These are phyloP conservation scores for Marasmius oreades DNA, from an alignment of 1,284 basidiomycete species.

Conservation along the genomic window DNA sequence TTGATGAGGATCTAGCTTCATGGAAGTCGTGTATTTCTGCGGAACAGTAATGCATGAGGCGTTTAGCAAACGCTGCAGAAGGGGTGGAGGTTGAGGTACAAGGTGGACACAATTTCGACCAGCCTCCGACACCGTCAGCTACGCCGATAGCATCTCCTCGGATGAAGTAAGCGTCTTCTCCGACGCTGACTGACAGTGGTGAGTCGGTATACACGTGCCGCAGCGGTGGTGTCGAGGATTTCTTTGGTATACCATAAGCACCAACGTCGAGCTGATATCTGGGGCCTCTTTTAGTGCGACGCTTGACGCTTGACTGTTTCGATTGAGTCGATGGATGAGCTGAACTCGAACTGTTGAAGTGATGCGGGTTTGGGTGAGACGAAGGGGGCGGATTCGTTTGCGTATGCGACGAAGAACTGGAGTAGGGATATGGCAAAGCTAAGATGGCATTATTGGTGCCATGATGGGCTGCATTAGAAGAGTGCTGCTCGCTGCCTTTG, in stretches of 20 bases:
- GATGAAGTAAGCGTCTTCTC: conserved; percentile 86
- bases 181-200: conserved; percentile 65
- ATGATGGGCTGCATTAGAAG: background rate
- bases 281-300: background rate
- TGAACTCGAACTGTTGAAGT: background rate
- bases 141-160: conserved; percentile 82
- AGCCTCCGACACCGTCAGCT: conserved; percentile 88
- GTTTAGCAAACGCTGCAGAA: conserved; percentile 78
- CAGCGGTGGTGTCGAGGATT: conserved; percentile 1
- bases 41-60: conserved; percentile 84
- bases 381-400: background rate
- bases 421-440: background rate
- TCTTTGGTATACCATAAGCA: conserved; percentile 68
- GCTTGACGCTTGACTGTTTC: background rate
- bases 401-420: background rate
- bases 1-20: conserved; percentile 12
- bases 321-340: background rate
- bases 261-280: conserved; percentile 57
- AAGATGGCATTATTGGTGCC: background rate
- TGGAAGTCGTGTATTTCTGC: conserved; percentile 33
- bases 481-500: background rate
- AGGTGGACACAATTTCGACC: conserved; percentile 43
- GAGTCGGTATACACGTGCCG: conserved; percentile 17
- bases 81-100: conserved; percentile 17
- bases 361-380: background rate